These are phyloP conservation scores for Scedosporium aurantiacum DNA, from an alignment of 2,329 filamentous ascomycete genomes.

Conservation along the genomic window DNA sequence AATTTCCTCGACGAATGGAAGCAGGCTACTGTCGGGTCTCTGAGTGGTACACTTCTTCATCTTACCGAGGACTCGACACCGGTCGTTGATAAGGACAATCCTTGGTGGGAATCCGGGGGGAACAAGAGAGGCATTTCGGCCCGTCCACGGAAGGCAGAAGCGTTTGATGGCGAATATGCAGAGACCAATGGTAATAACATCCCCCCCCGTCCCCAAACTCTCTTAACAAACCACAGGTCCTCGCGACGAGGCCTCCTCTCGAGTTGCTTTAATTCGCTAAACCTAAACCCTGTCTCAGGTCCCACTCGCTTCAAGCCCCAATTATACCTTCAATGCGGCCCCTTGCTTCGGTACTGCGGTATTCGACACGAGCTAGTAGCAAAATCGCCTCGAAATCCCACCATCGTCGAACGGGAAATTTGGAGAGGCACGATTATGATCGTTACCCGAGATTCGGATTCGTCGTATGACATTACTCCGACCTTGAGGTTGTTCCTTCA, in stretches of 20 bases:
- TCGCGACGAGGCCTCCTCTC: background rate
- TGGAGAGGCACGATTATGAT: conserved; percentile 97
- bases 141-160: conserved; percentile 45
- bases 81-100: conserved; percentile 37
- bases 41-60: conserved; percentile 49
- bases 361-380: conserved; percentile 51
- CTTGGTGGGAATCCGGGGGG: conserved; percentile 67
- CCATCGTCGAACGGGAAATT: conserved; percentile 52
- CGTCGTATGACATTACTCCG: conserved; percentile 70
- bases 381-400: conserved; percentile 24
- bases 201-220: background rate
- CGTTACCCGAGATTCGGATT: conserved; percentile 75
- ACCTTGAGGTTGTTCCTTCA: conserved; percentile 78
- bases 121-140: conserved; percentile 35
- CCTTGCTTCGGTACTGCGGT: conserved; percentile 80
- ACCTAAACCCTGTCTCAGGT: conserved; percentile 20
- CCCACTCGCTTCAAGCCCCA: conserved; percentile 71
- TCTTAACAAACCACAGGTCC: background rate
- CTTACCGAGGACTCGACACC: conserved; percentile 30
- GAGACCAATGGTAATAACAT: conserved; percentile 38
- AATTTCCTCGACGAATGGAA: conserved; percentile 63
- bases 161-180: conserved; percentile 58
- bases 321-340: conserved; percentile 80
- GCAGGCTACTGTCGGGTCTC: conserved; percentile 50
- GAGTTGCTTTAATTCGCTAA: conserved; percentile 7